phyloP scores from a whole-genome alignment of 306 rosid genomes.

The Cucumis melo region DNA sequence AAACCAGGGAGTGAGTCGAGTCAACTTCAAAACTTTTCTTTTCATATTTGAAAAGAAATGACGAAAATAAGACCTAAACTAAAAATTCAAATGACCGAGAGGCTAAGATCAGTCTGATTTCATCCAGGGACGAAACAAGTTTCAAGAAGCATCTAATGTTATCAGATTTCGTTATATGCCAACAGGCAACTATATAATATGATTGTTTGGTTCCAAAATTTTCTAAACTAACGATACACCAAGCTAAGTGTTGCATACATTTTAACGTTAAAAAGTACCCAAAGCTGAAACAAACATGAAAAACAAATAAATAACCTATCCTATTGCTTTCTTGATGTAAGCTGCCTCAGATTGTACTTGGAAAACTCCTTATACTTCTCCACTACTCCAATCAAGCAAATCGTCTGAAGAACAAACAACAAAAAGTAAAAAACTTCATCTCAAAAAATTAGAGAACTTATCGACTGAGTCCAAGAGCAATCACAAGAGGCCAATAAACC shows the following conservation, averaged over 20 bases:
- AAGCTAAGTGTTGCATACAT: background rate
- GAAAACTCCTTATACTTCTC: slow-evolving; percentile 72
- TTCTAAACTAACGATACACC: background rate
- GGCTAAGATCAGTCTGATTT: background rate
- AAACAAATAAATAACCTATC: slow-evolving; percentile 1
- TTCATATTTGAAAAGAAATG: background rate
- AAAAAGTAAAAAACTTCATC: background rate
- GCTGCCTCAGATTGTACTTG: slow-evolving; percentile 89
- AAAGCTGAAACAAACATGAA: background rate
- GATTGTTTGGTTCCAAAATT: background rate
- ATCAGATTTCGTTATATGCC: background rate
- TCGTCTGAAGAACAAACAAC: slow-evolving; percentile 44
- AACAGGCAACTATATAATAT: background rate
- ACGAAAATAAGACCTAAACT: background rate
- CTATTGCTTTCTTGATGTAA: slow-evolving; percentile 46
- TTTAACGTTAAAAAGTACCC: background rate
- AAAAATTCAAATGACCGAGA: background rate
- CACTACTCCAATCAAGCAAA: slow-evolving; percentile 78
- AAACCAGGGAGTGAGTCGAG: background rate
- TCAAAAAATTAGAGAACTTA: background rate
- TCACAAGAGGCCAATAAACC: background rate
- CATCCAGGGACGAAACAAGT: background rate
- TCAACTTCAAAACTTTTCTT: background rate
- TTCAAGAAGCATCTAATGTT: background rate
- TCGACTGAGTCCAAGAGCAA: background rate